Conservation (phyloP, 345 rosid species). For the Euphorbia peplus region DNA sequence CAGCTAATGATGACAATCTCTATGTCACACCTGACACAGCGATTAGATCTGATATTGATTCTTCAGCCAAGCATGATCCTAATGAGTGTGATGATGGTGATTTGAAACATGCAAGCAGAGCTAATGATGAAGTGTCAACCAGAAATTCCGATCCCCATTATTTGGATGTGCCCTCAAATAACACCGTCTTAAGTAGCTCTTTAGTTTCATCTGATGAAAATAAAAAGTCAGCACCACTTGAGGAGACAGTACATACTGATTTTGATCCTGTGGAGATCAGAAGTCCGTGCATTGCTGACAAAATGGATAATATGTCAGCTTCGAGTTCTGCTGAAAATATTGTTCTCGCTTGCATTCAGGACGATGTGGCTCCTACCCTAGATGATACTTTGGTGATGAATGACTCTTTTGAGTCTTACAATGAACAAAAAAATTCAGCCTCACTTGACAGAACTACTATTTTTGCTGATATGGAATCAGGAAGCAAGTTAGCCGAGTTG, state of each 20-base stretch:
- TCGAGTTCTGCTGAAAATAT: conserved; percentile 23
- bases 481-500: conserved; percentile 16
- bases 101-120: conserved; percentile 10
- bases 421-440: conserved; percentile 24
- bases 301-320: conserved; percentile 13
- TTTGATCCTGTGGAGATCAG: conserved; percentile 21
- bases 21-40: conserved; percentile 17
- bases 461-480: conserved; percentile 22
- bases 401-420: conserved; percentile 22
- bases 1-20: too few relatives aligned
- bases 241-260: conserved; percentile 13
- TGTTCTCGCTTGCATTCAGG: conserved; percentile 6
- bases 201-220: conserved; percentile 25
- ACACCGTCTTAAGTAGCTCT: conserved; percentile 25
- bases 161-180: conserved; percentile 19
- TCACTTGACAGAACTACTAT: conserved; percentile 21
- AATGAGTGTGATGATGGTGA: conserved; percentile 25
- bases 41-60: conserved; percentile 32
- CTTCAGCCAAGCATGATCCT: conserved; percentile 30
- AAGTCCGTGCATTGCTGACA: not conserved
- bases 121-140: conserved; percentile 28
- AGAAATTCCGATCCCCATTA: conserved; percentile 29
- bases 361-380: conserved; percentile 1
- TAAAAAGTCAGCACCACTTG: conserved; percentile 11
- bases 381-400: not conserved